phyloP scores from a whole-genome alignment of 768 basidiomycete genomes.

The Boletus subcaerulescens region DNA sequence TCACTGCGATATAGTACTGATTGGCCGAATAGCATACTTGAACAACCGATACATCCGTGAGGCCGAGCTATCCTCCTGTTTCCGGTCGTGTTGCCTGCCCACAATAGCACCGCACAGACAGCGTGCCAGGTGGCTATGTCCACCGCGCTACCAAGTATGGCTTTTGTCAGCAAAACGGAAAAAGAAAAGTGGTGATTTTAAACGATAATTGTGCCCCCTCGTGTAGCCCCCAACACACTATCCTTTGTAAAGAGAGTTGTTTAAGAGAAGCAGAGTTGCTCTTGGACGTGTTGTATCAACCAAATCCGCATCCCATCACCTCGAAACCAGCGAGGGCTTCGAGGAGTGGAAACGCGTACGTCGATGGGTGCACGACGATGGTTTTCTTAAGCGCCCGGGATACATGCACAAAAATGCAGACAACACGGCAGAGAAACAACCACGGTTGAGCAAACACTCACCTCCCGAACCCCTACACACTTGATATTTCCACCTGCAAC shows the following conservation, averaged over 20 bases:
- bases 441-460: constrained; percentile 40
- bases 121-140: constrained; percentile 61
- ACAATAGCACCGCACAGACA: constrained; percentile 85
- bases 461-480: constrained; percentile 34
- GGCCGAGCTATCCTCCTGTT: constrained; percentile 27
- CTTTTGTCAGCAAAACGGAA: constrained; percentile 18
- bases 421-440: constrained; percentile 3
- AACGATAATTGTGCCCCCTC: constrained; percentile 62
- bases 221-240: constrained; percentile 84
- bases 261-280: constrained; percentile 59
- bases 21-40: constrained; percentile 80
- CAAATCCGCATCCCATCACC: constrained; percentile 36
- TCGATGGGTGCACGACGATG: constrained; percentile 73
- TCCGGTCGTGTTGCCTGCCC: constrained; percentile 64
- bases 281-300: constrained; percentile 97
- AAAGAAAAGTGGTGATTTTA: background rate
- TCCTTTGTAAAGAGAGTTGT: constrained; percentile 85
- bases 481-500: constrained; percentile 39
- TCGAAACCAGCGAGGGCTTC: constrained; percentile 64
- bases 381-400: constrained; percentile 88
- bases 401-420: background rate
- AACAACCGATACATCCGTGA: constrained; percentile 63
- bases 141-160: constrained; percentile 42
- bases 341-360: constrained; percentile 31
- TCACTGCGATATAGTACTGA: constrained; percentile 60